phyloP scores from a whole-genome alignment of 169 alveolate genomes.

The Perkinsus olseni region DNA sequence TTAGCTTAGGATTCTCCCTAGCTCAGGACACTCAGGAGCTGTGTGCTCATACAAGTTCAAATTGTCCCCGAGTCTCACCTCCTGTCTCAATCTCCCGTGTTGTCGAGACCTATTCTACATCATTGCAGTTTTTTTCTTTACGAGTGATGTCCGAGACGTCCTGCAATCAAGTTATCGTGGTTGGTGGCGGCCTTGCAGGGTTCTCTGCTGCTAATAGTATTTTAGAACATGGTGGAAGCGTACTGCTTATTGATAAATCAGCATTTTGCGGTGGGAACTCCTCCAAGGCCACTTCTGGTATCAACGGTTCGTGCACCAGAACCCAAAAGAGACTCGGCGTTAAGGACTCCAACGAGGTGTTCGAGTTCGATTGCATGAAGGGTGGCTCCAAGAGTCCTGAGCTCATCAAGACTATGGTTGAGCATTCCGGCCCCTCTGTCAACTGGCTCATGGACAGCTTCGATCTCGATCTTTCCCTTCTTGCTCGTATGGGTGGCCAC shows the following conservation, averaged over 20 bases:
- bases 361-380: constrained; percentile 39
- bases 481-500: constrained; percentile 11
- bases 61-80: too few relatives aligned
- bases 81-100: neutral
- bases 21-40: too few relatives aligned
- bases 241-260: constrained; percentile 22
- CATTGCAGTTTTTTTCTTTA: neutral
- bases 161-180: neutral
- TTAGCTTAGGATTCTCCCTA: too few relatives aligned
- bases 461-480: neutral
- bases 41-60: too few relatives aligned
- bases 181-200: constrained; percentile 23
- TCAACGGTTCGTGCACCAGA: constrained; percentile 30
- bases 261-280: constrained; percentile 38
- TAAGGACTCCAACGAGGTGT: constrained; percentile 31
- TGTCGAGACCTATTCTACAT: neutral
- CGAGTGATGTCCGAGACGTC: neutral
- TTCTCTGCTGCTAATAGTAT: constrained; percentile 30
- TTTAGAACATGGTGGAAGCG: constrained; percentile 23
- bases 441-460: constrained; percentile 35
- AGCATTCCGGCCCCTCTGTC: constrained; percentile 17
- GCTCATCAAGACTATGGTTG: constrained; percentile 26
- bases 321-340: constrained; percentile 36
- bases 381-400: constrained; percentile 41
- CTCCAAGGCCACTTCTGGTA: constrained; percentile 27